Evolutionary conservation across 2,329 filamentous ascomycete species (phyloP), one percentile per base, ranked within the genome.

Genomic region (Sporothrix inflata): DNA sequence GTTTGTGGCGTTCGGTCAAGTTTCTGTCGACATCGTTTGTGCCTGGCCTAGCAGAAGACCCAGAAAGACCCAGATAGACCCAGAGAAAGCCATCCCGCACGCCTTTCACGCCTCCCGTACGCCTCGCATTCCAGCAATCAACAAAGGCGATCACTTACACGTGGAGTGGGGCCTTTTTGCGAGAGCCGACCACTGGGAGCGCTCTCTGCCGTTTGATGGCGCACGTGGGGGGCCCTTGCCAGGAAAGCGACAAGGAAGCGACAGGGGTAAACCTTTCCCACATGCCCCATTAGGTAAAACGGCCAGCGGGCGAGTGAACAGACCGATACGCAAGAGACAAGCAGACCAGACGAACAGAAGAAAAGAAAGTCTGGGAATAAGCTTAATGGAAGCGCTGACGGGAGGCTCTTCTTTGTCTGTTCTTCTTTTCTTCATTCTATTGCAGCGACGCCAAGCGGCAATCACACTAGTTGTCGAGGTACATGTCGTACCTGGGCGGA

Each of bases 1-100:
- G 40, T 70, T 70, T 70, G 53, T 61, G 42, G 53, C 11, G 21
- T 16, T 70, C 68, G 68, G 68, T 70, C 49, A 69, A 45, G 42
- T 49, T 21, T 19, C 5, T 45, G 16, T 38, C 11, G 9, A 24
- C 24, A 19, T 34, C 24, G 5, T 30, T 11, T 12, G 63, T 49
- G 42, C 63, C 40, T 65, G 61, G 38, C 16, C 61, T 27, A 30
- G 14, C 6, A n/a, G 21, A 40, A 30, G 42, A 45, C 19, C 57
- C 30, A 61, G 55, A 40, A 4, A 57, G 30, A 21, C 16, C 53
- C 11, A 34, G n/a, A n/a, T n/a, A 30, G 42, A 45, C 19, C 57
- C 30, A 61, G 55, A 40, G 9, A 57, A 57, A 21, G 27, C 53
- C 11, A 34, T 6, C 30, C 30, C 30, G 30, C 30, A 34, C 30